Evolutionary conservation across 108 stramenopile species (phyloP), one percentile per base, ranked within the genome.

Genomic region (Pseudonitzschia delicatissima): DNA sequence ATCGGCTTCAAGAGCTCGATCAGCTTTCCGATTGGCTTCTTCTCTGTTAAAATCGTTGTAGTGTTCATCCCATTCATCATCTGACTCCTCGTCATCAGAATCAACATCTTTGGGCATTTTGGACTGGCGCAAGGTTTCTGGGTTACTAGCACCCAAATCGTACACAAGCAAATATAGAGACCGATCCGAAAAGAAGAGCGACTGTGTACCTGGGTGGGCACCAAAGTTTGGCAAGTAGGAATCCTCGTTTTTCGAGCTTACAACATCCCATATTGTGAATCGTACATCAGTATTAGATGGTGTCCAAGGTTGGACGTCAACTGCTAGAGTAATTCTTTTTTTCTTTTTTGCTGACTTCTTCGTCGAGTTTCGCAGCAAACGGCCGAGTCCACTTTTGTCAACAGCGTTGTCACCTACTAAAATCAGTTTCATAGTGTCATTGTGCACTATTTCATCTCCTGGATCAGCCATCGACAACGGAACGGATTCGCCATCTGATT

Each of bases 121-220:
- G 1, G 33, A 60, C 18, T 49, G 71, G 67, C 57, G 60, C 57
- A 66, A 67, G 15, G 71, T 72, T 39, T 79, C 70, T 6, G 52
- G 47, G 42, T 86, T 87, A 44, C 63, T 71, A 26, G 57, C 71
- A 12, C 77, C 91, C 83, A 89, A 68, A 67, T 93, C 92, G 85
- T 85, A 93, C 9, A 87, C 85, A 15, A 93, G 57, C 25, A 90
- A 62, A 63, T 90, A 90, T 32, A 93, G 49, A 0, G 87, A 69
- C 58, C 77, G 70, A 35, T 74, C 78, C 5, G 88, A 87, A 47
- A 88, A 93, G 71, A 90, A 93, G 5, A 93, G 61, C 20, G 88
- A 87, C 60, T 93, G 92, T 3, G 86, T 90, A 23, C 82, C 82
- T 20, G 83, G 76, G 37, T 80, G 78, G 32, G 73, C 78, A 12